Conservation (phyloP, 1,284 basidiomycete species). For the Pisolithus thermaeus region DNA sequence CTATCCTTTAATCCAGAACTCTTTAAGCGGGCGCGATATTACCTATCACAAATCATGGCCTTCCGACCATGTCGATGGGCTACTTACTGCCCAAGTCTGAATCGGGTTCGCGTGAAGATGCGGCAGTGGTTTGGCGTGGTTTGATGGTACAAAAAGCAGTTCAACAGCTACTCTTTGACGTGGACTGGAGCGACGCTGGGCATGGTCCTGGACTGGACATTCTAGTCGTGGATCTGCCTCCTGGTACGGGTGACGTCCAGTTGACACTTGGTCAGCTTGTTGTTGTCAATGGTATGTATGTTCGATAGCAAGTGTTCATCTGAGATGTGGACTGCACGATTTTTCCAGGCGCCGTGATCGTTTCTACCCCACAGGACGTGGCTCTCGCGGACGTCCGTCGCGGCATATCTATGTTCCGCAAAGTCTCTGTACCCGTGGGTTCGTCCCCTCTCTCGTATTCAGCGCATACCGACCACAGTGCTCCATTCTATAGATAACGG, state of each 20-base stretch:
- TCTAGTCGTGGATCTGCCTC: constrained; percentile 94
- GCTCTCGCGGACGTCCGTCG: constrained; percentile 90
- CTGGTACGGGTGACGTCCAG: constrained; percentile 95
- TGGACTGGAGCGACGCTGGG: constrained; percentile 73
- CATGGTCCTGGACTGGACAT: constrained; percentile 63
- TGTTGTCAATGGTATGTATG: constrained; percentile 66
- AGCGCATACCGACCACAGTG: neutral
- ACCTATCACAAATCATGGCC: constrained; percentile 84
- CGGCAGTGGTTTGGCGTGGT: constrained; percentile 90
- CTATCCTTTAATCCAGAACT: too few species aligned
- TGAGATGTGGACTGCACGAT: neutral
- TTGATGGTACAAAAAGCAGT: constrained; percentile 99
- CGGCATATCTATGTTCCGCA: constrained; percentile 91
- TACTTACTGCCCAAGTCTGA: constrained; percentile 60
- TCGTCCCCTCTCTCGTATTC: neutral
- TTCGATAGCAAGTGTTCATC: neutral
- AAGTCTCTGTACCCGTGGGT: constrained; percentile 81
- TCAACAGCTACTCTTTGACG: constrained; percentile 94
- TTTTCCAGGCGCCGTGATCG: constrained; percentile 71
- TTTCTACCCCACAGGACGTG: constrained; percentile 95
- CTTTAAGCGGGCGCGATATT: constrained; percentile 68
- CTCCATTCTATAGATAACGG: constrained; percentile 65
- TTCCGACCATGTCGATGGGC: constrained; percentile 97
- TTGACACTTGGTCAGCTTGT: constrained; percentile 91
- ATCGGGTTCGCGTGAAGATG: constrained; percentile 26